These are phyloP conservation scores for Brachypodium distachyon DNA, from an alignment of 202 grass and related monocot genomes.

Conservation along the genomic window DNA sequence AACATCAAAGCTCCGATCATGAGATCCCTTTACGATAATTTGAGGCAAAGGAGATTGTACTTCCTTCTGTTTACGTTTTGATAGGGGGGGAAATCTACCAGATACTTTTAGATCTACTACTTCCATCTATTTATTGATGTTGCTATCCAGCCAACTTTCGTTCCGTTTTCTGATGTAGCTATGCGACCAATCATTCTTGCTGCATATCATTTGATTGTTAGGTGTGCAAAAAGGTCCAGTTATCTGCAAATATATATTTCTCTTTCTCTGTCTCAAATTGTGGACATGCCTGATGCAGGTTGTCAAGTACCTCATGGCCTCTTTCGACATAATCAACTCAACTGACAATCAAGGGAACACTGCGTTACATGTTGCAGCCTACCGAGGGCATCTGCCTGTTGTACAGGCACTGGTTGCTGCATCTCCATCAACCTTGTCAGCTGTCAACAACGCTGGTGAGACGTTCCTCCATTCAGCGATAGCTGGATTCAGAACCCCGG, in stretches of 20 bases:
- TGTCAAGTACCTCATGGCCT: constrained; percentile 54
- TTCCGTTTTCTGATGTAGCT: constrained; percentile 5
- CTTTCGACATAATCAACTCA: constrained; percentile 52
- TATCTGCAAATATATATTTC: neutral
- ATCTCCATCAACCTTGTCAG: constrained; percentile 45
- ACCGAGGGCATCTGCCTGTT: constrained; percentile 63
- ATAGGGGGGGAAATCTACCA: neutral
- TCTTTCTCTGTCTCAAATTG: neutral
- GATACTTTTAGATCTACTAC: neutral
- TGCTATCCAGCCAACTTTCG: neutral
- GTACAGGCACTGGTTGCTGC: constrained; percentile 45
- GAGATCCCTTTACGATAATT: neutral
- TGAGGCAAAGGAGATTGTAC: neutral
- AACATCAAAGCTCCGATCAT: neutral
- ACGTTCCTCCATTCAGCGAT: constrained; percentile 88
- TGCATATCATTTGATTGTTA: neutral
- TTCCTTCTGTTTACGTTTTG: neutral
- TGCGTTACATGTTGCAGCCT: constrained; percentile 81
- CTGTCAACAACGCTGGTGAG: constrained; percentile 55
- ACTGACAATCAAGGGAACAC: constrained; percentile 87
- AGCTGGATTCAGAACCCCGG: constrained; percentile 76
- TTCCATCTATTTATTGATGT: constrained; percentile 1
- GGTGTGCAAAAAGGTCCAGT: neutral
- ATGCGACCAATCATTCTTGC: neutral
- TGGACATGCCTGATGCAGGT: constrained; percentile 48